phyloP scores from a whole-genome alignment of 371 early-diverging fungal species.

The Actinomortierella wolfii region DNA sequence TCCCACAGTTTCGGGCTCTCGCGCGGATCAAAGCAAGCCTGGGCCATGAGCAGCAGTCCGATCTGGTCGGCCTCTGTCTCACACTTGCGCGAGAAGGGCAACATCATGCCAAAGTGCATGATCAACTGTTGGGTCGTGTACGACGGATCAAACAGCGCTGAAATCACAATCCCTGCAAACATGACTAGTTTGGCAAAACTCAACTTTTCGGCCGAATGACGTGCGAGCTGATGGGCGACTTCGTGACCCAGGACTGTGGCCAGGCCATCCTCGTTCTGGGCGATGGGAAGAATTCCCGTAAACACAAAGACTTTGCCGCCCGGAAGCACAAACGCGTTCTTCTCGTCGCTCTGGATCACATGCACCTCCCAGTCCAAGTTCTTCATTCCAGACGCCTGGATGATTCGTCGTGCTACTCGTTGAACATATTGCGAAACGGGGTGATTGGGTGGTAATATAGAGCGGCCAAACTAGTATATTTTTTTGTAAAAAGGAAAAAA shows the following conservation, averaged over 20 bases:
- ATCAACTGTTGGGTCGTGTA: slow-evolving; percentile 19
- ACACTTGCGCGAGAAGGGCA: slow-evolving; percentile 88
- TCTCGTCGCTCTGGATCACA: slow-evolving; percentile 80
- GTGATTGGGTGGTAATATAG: slow-evolving; percentile 65
- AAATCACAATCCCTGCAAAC: slow-evolving; percentile 52
- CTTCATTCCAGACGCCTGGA: slow-evolving; percentile 72
- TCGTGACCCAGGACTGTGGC: slow-evolving; percentile 94
- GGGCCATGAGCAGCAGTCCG: slow-evolving; percentile 86
- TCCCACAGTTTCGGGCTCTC: slow-evolving; percentile 76
- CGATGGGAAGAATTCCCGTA: slow-evolving; percentile 81
- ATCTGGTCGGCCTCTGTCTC: slow-evolving; percentile 94
- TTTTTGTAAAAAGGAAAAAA: not conserved
- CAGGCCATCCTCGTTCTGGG: slow-evolving; percentile 84
- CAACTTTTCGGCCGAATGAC: slow-evolving; percentile 84
- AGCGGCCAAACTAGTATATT: slow-evolving; percentile 59
- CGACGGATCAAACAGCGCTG: slow-evolving; percentile 52
- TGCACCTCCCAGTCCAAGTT: slow-evolving; percentile 77
- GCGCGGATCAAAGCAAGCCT: slow-evolving; percentile 90
- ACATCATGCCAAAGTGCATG: slow-evolving; percentile 45
- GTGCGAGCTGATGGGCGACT: slow-evolving; percentile 82
- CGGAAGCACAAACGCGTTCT: slow-evolving; percentile 94
- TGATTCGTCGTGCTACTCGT: slow-evolving; percentile 66
- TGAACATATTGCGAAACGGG: slow-evolving; percentile 63
- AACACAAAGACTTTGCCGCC: slow-evolving; percentile 95
- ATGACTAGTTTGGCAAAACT: slow-evolving; percentile 71